Base-by-base conservation (phyloP, 805 yeast genomes). In the Tetrapisispora taiwanensis region DNA sequence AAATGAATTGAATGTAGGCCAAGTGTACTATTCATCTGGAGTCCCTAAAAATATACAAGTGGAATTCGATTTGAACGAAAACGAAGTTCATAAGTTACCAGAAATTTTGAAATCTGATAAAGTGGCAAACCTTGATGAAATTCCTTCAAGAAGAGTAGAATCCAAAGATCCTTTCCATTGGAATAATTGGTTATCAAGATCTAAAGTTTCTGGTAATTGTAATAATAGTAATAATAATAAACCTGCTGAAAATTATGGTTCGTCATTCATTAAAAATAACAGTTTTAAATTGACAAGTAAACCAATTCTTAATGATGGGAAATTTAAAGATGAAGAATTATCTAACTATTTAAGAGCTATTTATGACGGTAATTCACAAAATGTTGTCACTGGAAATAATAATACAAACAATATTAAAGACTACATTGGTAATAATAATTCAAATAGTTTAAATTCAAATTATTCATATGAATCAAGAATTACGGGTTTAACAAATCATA, bases 241-340 rank as follows among this genome's bases (percentile, higher is more conserved):
- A 7, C n/a, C 18, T 6, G 26, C n/a, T 20, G 39, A 45, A 5
- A 63, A 65, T 26, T 71, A 71, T 46, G 75, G 75, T 3, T 66
- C 71, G 1, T 48, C 58, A 2, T 62, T 69, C 39, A 38, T 59
- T 35, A 48, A 15, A 4, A 37, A 27, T 17, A 37, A 15, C n/a
- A 12, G 10, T 6, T 9, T n/a, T 4, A 31, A 14, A 28, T 10
- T 12, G n/a, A 12, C 31, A 10, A 28, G 5, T 28, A 14, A 12
- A 14, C n/a, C 31, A 4, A 10, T 14, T 28, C n/a, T 10, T 28
- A 28, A 28, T 28, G 10, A 6, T 28, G 10, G 4, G 5, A 28
- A 28, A 13, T 7, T 14, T 31, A 31, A 31, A 31, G 34, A 50
- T 55, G 9, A 39, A 52, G 3, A 63, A 60, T 48, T 45, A 66